Percentiles rank a stretch among this genome's conserved stretches.
phyloP scores from a whole-genome alignment of 371 early-diverging fungal species.

The Batkoa obscura region DNA sequence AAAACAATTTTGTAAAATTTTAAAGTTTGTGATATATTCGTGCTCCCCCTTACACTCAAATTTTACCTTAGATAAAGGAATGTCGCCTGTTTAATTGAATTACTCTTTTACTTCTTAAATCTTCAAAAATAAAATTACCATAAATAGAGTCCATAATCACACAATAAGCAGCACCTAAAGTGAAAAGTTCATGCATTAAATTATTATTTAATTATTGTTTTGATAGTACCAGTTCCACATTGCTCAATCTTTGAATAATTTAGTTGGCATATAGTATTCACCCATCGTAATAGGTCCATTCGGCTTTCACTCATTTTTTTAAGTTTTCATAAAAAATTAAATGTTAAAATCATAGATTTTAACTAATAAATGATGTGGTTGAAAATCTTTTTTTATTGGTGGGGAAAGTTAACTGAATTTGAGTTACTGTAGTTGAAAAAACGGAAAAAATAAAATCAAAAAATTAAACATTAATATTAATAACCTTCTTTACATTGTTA shows the following conservation, averaged over 20 bases:
- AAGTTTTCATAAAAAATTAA: no score
- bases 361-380: no score
- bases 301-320: not conserved
- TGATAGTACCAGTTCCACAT: slow-evolving; percentile 4
- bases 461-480: no score
- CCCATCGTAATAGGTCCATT: slow-evolving; percentile 2
- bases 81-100: slow-evolving; percentile 16
- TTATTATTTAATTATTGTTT: no score
- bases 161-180: slow-evolving; percentile 47
- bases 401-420: no score
- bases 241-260: not conserved
- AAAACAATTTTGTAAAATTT: slow-evolving; percentile 50
- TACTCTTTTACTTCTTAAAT: not conserved
- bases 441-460: no score
- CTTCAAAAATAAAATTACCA: slow-evolving; percentile 11
- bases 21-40: slow-evolving; percentile 63
- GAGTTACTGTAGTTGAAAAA: no score
- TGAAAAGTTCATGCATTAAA: not conserved
- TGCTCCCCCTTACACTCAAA: slow-evolving; percentile 61
- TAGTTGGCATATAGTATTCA: slow-evolving; percentile 3
- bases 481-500: no score
- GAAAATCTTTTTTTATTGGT: no score
- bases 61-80: slow-evolving; percentile 51
- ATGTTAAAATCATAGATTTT: no score
- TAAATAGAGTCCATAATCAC: slow-evolving; percentile 70